These are phyloP conservation scores for Flaveria linearis DNA, from an alignment of 129 eudicot genomes.

Conservation along the genomic window DNA sequence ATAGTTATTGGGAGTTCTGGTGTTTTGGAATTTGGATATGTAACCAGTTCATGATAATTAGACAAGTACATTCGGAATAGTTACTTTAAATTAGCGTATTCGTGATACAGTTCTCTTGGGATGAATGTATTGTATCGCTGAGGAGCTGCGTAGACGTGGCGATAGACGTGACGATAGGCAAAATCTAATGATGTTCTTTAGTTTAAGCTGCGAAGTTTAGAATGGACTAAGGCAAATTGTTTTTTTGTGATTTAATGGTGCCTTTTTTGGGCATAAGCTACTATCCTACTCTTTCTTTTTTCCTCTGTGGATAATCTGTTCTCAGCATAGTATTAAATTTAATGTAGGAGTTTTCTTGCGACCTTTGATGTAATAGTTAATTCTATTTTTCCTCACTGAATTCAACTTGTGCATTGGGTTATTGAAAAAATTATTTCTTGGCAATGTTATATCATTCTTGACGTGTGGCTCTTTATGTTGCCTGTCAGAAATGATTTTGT, in stretches of 20 bases:
- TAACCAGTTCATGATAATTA: slow-evolving; percentile 15
- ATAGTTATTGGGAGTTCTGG: neutral
- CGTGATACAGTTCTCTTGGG: too few species aligned
- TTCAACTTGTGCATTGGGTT: neutral
- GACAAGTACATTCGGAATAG: neutral
- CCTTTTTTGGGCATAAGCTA: neutral
- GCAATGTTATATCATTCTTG: neutral
- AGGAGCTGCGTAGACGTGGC: too few species aligned
- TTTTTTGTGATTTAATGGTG: too few species aligned
- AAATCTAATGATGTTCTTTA: too few species aligned
- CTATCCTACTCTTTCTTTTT: neutral
- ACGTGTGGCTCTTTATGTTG: neutral
- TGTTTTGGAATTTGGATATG: slow-evolving; percentile 7
- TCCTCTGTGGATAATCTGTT: neutral
- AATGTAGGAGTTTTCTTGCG: neutral
- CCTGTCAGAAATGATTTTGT: neutral
- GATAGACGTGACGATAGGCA: too few species aligned
- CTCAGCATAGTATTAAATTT: neutral
- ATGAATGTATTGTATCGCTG: too few species aligned
- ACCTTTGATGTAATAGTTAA: neutral
- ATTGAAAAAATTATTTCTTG: neutral
- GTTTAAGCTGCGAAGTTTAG: neutral
- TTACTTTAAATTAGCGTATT: too few species aligned
- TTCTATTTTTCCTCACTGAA: neutral
- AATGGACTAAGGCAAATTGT: neutral